Conservation (phyloP, 1,284 basidiomycete species). For the Phylloboletellus chloephorus region DNA sequence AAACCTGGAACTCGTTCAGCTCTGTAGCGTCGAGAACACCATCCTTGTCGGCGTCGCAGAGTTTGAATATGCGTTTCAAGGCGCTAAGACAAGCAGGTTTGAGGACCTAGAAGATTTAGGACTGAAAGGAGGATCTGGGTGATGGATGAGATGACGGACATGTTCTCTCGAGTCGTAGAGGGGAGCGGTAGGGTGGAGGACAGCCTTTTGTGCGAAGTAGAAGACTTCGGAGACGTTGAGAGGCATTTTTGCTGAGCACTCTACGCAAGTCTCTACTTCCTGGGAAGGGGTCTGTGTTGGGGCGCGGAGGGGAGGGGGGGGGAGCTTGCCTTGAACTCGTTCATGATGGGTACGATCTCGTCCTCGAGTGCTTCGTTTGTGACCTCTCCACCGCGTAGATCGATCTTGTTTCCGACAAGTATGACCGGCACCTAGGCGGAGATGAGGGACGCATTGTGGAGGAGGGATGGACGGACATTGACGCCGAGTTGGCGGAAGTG, state of each 20-base stretch:
- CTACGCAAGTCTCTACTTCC: slow-evolving; percentile 98
- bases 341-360: slow-evolving; percentile 93
- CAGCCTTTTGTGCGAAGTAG: slow-evolving; percentile 98
- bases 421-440: slow-evolving; percentile 83
- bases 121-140: slow-evolving; percentile 5
- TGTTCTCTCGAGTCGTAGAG: slow-evolving; percentile 96
- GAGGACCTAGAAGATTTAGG: slow-evolving; percentile 53
- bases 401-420: slow-evolving; percentile 97
- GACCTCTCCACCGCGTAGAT: slow-evolving; percentile 86
- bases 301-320: slow-evolving; percentile 5
- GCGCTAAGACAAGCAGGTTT: slow-evolving; percentile 92
- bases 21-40: slow-evolving; percentile 86
- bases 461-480: slow-evolving; percentile 54
- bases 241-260: slow-evolving; percentile 87
- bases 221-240: slow-evolving; percentile 98
- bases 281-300: slow-evolving; percentile 30
- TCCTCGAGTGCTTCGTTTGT: slow-evolving; percentile 94
- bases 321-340: slow-evolving; percentile 82
- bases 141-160: slow-evolving; percentile 37
- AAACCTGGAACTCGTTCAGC: slow-evolving; percentile 93
- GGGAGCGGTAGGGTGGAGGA: slow-evolving; percentile 94
- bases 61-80: slow-evolving; percentile 89
- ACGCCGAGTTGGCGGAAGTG: slow-evolving; percentile 93
- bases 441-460: slow-evolving; percentile 7
- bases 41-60: slow-evolving; percentile 95